Evolutionary conservation across 2,329 filamentous ascomycete species (phyloP), one percentile per base, ranked within the genome.

Genomic region (Penicillium sp.): DNA sequence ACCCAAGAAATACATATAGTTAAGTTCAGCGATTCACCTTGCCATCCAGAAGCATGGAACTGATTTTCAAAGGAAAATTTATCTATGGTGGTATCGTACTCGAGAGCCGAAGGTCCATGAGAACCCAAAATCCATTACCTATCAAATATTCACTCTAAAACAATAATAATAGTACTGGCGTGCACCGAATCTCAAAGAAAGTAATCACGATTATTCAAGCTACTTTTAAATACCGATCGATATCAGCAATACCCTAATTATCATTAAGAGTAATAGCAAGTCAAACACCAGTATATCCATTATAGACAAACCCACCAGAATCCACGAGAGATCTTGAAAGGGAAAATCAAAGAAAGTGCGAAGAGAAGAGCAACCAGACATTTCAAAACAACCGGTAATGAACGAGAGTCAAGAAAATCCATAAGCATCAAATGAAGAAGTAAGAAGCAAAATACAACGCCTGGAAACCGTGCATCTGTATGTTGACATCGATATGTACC

Each of bases 401-500:
- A 48, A 44, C 12, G 42, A 48, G 30, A 49, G 42, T 41, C 29
- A 34, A 48, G 40, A 39, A 47, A 29, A 22, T 38, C 22, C 11
- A 39, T 12, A 25, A 31, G 28, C 11, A 37, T 30, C 30, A 37
- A 39, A 32, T 30, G 10, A 17, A 29, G 44, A 41, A 38, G 22
- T 26, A 35, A 20, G 45, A 34, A 44, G n/a, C 4, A 27, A 6
- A 27, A 27, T 27, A 27, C 25, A 27, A 46, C 42, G 31, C 48
- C 42, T 37, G 30, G 38, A 17, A 42, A 41, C 32, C 23, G n/a
- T 22, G 18, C 36, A 16, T 22, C 27, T 37, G 30, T 48, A 50
- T 45, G 43, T 42, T 37, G 42, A 47, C 32, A 31, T 46, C 45
- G 39, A 47, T 50, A 50, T 53, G 47, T 53, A 51, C 48, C 39